Base-by-base conservation (phyloP, 352 stramenopile genomes). In the Thraustochytrium sp. region DNA sequence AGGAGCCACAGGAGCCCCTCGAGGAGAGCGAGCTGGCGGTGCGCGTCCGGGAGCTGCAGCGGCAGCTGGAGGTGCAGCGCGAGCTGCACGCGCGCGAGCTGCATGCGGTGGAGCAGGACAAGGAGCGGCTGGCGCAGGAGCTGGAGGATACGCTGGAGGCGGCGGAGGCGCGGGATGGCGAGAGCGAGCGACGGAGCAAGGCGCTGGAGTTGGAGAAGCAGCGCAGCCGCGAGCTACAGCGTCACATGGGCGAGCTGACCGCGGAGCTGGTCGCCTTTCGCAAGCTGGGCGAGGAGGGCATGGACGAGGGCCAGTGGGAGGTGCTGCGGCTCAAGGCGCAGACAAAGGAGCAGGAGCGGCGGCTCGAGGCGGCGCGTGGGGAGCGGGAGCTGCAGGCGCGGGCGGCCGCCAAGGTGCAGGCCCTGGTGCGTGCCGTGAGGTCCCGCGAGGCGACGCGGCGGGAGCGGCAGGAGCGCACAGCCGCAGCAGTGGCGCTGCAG, bases 131-230 rank as follows among this genome's bases (percentile, higher is more conserved):
- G 40, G 13, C 13, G 8, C 13, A 62, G n/a, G 65, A 77, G 31
- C 23, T 77, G 16, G 65, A 77, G 29, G 13, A 77, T 55, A 3
- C 26, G 3, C 29, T 23, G 42, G 42, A 77, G 46, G 13, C 1
- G 18, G 37, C 23, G 0, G 65, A 77, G 37, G 46, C 42, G n/a
- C 46, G 68, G 8, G 31, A 77, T 54, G 37, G 64, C 11, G 31
- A 13, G 2, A 68, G 34, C 42, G 65, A 77, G 16, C 65, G 65
- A 11, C 29, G 34, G 40, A 2, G 8, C 11, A 77, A 44, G 34
- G 65, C 68, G 31, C 42, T 62, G 13, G 65, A 77, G 29, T 16
- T 77, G 65, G 65, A 55, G 46, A 77, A 77, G 59, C 16, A 75
- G 11, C 65, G 42, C 18, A 29, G 46, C 23, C 21, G 34, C 11